Conservation (phyloP, 1,139 yeast species). For the Sugiyamaella neomexicana region DNA sequence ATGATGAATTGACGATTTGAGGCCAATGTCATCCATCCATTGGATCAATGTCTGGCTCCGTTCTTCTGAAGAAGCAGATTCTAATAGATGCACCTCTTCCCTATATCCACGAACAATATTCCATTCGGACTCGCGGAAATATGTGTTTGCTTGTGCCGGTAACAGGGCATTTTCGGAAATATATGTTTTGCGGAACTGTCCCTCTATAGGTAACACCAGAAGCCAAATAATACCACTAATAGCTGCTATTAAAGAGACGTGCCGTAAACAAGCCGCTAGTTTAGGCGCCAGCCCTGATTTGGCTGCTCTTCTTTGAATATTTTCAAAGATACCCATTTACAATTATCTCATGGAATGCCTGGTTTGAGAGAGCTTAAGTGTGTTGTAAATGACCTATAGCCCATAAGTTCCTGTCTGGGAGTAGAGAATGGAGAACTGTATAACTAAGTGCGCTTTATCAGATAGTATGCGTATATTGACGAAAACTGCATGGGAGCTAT, state of each 20-base stretch:
- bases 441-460: background rate
- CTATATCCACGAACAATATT: slow-evolving; percentile 85
- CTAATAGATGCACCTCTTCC: slow-evolving; percentile 50
- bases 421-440: background rate
- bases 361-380: background rate
- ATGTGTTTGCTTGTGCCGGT: slow-evolving; percentile 94
- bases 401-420: background rate
- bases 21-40: slow-evolving; percentile 75
- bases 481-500: background rate
- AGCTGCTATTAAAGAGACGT: slow-evolving; percentile 60
- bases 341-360: background rate
- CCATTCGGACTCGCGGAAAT: slow-evolving; percentile 95
- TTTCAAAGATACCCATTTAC: slow-evolving; percentile 43
- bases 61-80: slow-evolving; percentile 36
- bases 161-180: slow-evolving; percentile 94
- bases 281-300: slow-evolving; percentile 36
- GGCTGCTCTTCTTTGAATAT: slow-evolving; percentile 36
- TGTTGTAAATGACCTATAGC: no score
- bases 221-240: slow-evolving; percentile 68
- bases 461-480: background rate
- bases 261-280: slow-evolving; percentile 49
- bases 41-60: slow-evolving; percentile 50
- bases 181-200: slow-evolving; percentile 79
- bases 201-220: slow-evolving; percentile 70
- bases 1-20: slow-evolving; percentile 57